Conservation (phyloP, 257 asterid genomes). For the Solanum piurae region DNA sequence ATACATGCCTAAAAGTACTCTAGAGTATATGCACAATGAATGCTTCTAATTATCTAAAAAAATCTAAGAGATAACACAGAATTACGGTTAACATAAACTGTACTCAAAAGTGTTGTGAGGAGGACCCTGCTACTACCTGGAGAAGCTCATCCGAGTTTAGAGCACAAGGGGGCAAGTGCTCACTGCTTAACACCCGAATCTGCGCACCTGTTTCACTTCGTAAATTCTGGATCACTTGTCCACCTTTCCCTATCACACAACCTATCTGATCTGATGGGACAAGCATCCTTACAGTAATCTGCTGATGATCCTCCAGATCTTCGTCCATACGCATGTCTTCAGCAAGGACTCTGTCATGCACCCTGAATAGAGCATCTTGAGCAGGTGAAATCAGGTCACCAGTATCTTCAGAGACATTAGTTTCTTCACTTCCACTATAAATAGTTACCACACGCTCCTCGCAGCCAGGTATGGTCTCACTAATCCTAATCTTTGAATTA, state of each 20-base stretch:
- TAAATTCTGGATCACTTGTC: constrained; percentile 33
- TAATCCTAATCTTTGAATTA: constrained; percentile 66
- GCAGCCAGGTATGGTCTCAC: constrained; percentile 82
- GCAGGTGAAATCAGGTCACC: constrained; percentile 61
- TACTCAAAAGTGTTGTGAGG: neutral
- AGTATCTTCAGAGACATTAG: constrained; percentile 43
- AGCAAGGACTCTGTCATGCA: constrained; percentile 55
- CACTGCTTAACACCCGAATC: constrained; percentile 65
- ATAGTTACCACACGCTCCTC: constrained; percentile 86
- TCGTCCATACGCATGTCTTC: constrained; percentile 55
- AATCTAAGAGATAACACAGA: neutral
- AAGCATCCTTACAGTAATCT: constrained; percentile 36
- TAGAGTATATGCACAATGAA: neutral
- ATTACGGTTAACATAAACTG: neutral
- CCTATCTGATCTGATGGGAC: constrained; percentile 52
- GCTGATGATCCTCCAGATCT: constrained; percentile 38
- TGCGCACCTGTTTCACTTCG: constrained; percentile 67
- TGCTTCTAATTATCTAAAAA: neutral
- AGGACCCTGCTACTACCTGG: constrained; percentile 39
- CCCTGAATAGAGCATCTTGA: constrained; percentile 77
- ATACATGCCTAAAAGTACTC: neutral
- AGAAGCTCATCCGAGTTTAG: constrained; percentile 71
- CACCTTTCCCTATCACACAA: constrained; percentile 50
- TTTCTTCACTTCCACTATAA: constrained; percentile 62
- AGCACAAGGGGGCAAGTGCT: constrained; percentile 91